Evolutionary conservation across 2,329 filamentous ascomycete species (phyloP).

Genomic region (Calonectria henricotiae): DNA sequence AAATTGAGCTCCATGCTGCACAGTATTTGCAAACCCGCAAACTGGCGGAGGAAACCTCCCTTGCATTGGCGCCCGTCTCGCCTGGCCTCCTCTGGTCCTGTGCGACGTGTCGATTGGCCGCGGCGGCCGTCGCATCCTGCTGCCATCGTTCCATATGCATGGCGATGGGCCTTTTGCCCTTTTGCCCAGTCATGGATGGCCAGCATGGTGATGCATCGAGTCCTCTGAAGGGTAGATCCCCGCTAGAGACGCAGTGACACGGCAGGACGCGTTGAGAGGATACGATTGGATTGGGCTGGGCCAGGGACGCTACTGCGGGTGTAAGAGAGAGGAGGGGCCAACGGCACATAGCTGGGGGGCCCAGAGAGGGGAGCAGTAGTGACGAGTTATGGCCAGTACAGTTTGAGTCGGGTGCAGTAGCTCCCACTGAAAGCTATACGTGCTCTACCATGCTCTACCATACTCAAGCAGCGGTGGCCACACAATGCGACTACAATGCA

Average conservation of each 20-base stretch:
- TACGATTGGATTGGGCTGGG: slow-evolving; percentile 34
- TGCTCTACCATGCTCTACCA: not conserved
- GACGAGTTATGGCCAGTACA: slow-evolving; percentile 2
- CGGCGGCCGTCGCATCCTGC: slow-evolving; percentile 14
- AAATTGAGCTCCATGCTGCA: not conserved
- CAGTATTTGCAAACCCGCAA: not conserved
- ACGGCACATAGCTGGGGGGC: not conserved
- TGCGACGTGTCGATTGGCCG: slow-evolving; percentile 48
- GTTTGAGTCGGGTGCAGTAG: slow-evolving; percentile 1
- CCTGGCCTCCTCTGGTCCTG: slow-evolving; percentile 4
- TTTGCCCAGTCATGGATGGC: slow-evolving; percentile 20
- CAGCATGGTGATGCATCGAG: slow-evolving; percentile 27
- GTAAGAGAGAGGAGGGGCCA: slow-evolving; percentile 6
- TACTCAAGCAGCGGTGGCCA: slow-evolving; percentile 13
- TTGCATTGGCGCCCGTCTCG: slow-evolving; percentile 44
- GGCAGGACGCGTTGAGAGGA: slow-evolving; percentile 37
- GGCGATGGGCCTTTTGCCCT: not conserved
- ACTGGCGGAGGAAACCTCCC: slow-evolving; percentile 38
- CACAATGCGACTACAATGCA: not conserved
- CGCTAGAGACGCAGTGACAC: slow-evolving; percentile 35
- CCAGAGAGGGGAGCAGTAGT: slow-evolving; percentile 10
- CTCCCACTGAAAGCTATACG: slow-evolving; percentile 8
- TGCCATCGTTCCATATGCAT: slow-evolving; percentile 28
- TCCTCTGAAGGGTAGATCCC: slow-evolving; percentile 18
- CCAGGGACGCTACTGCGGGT: slow-evolving; percentile 14